Base-by-base conservation (phyloP, 148 eudicot species). In the Agrostemma githago region DNA sequence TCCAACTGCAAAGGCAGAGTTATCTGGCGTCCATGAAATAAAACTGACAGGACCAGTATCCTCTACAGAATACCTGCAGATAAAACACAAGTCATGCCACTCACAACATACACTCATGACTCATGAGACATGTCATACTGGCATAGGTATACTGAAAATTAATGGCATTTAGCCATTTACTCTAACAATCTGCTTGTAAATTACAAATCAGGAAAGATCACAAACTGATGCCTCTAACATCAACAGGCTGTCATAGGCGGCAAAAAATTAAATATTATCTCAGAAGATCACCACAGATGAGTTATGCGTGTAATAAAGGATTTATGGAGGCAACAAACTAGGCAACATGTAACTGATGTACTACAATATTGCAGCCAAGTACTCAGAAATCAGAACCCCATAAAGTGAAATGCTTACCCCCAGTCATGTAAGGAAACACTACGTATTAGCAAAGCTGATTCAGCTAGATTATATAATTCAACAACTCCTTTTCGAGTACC, bases 1-100 rank as follows among this genome's bases (percentile, higher is more conserved):
- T 70, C 99, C 99, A 84, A 95, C 99, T 48, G 99, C 96, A 85
- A 95, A 95, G 75, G 99, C 97, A 73, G 90, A 85, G 81, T 85
- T 86, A 81, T 95, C 99, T 68, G 99, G 99, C 56, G 99, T 95
- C 99, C 99, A 95, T 48, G 96, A 84, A 79, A 95, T 86, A 81
- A 88, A 89, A 82, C 82, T 92, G 75, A 95, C 96, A 64, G 97
- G 86, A 70, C 99, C 99, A 81, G 99, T 95, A 79, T 92, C 96
- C 34, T 93, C 97, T 76, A 79, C 71, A 65, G 93, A 82, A 79
- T 92, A 92, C 82, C 97, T 92, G 90, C 76, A 84, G 76, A 79
- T 59, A 71, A 11, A 74, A 46, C 58, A 73, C 21, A 43, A 60
- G 43, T 72, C 38, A 78, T 62, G 51, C 68, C 76, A 78, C 66